These are phyloP conservation scores for Suillus discolor DNA, from an alignment of 768 basidiomycete species.

Conservation along the genomic window DNA sequence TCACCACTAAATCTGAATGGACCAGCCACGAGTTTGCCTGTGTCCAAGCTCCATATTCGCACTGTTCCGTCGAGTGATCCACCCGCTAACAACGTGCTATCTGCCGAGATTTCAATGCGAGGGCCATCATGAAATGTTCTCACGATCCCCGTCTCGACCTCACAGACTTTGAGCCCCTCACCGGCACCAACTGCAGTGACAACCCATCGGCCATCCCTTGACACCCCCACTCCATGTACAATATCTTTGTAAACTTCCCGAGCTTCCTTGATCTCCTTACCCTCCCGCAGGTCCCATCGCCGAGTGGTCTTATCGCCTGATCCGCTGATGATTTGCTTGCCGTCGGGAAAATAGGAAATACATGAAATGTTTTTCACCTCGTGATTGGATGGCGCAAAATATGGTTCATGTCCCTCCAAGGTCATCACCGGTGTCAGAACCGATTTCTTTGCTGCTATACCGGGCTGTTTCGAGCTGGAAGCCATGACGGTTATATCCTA, in stretches of 20 bases:
- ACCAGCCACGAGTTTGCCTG: background rate
- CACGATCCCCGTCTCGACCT: background rate
- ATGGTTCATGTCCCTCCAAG: too few relatives aligned
- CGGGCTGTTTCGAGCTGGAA: too few relatives aligned
- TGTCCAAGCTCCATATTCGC: background rate
- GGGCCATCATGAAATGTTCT: background rate
- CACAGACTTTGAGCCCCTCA: background rate
- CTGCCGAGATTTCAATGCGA: background rate
- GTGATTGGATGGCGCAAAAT: too few relatives aligned
- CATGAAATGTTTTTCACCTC: background rate
- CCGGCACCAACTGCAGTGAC: background rate
- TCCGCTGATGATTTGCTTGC: background rate
- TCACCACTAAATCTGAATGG: background rate
- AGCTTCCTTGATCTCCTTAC: background rate
- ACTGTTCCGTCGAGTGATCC: rapidly evolving
- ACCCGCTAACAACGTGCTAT: background rate
- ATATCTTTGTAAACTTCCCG: rapidly evolving
- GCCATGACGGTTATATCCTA: too few relatives aligned
- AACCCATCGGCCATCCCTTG: background rate
- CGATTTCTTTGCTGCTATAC: too few relatives aligned
- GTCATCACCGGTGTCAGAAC: too few relatives aligned
- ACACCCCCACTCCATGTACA: background rate
- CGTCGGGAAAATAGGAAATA: background rate
- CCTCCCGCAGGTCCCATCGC: background rate
- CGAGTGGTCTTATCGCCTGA: background rate